Conservation (phyloP, 2,329 filamentous ascomycete genomes). For the Fusarium albosuccineum region DNA sequence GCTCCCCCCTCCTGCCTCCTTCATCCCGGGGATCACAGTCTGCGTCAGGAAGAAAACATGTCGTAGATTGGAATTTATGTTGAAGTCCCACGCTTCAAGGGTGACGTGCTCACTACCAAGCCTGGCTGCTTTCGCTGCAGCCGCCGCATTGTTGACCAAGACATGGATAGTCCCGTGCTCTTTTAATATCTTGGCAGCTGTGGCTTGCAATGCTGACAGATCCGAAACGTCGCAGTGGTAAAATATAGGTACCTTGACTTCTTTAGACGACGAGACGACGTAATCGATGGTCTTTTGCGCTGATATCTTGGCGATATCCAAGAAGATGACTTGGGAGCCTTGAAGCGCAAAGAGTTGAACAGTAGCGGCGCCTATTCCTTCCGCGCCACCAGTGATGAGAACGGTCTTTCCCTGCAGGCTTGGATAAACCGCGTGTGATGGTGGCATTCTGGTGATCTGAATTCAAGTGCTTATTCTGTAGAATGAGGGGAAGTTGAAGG, state of each 20-base stretch:
- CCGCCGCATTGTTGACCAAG: constrained; percentile 85
- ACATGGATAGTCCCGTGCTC: constrained; percentile 71
- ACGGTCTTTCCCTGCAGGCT: constrained; percentile 57
- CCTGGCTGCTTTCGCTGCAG: constrained; percentile 38
- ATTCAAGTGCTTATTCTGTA: background rate
- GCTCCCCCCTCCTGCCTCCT: constrained; percentile 56
- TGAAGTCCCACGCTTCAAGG: constrained; percentile 56
- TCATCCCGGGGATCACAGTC: constrained; percentile 74
- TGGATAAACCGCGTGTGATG: constrained; percentile 54
- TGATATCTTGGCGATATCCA: constrained; percentile 55
- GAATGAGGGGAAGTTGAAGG: too few relatives aligned
- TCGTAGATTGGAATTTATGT: constrained; percentile 59
- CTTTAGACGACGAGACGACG: constrained; percentile 25
- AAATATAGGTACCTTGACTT: constrained; percentile 51
- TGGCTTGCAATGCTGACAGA: constrained; percentile 49
- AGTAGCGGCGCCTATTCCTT: constrained; percentile 60
- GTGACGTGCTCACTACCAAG: constrained; percentile 53
- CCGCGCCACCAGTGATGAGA: constrained; percentile 60
- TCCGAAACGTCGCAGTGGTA: constrained; percentile 59
- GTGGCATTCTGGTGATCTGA: constrained; percentile 1
- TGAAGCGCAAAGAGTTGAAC: constrained; percentile 60
- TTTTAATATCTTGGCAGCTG: constrained; percentile 50
- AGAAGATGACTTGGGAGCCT: constrained; percentile 59
- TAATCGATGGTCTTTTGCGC: constrained; percentile 45
- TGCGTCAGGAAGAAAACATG: constrained; percentile 76